Evolutionary conservation across 2,329 filamentous ascomycete genomes (phyloP), one percentile per base, ranked within the genome.

Genomic region (Colletotrichum sp.): DNA sequence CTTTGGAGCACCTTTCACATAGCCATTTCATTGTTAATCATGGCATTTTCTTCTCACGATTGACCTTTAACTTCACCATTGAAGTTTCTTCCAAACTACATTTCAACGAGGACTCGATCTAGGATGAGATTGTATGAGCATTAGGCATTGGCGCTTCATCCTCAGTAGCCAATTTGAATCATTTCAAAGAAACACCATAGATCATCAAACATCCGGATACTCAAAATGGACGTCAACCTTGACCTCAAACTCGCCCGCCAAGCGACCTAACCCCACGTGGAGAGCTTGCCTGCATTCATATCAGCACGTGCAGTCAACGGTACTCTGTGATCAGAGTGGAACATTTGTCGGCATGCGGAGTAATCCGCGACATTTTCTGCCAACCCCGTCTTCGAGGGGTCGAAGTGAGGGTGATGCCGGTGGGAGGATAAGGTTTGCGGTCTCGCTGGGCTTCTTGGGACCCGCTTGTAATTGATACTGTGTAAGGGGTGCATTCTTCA

Each of bases 131-230:
- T 19, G 0, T 5, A 48, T n/a, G 19, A 4, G 9, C 3, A 48
- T 22, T 48, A 19, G 19, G 11, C 1, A 48, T 12, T 22, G 9
- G 0, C 2, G 22, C 3, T 13, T 12, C 44, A 48, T 48, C 44
- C 4, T 0, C 19, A 48, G 0, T 4, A 3, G 0, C 11, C 44
- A 4, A n/a, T n/a, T 48, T 2, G 19, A 1, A 12, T 48, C 34
- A 36, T 48, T 22, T n/a, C 19, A 4, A 22, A 48, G 3, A 48
- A 8, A 48, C 11, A 22, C 2, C 6, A 48, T 13, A 13, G 6
- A 22, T 48, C 6, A 4, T 48, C 11, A n/a, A 48, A n/a, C 11
- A 48, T 48, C 5, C 1, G 3, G 19, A 44, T 6, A 44, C 3
- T 44, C 16, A 44, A 0, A 11, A n/a, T 44, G 3, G 5, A 6